A percentile compares a stretch with the other conserved stretches of the same genome.
These are phyloP conservation scores for Candida chilensis DNA, from an alignment of 805 yeast species.

Conservation along the genomic window DNA sequence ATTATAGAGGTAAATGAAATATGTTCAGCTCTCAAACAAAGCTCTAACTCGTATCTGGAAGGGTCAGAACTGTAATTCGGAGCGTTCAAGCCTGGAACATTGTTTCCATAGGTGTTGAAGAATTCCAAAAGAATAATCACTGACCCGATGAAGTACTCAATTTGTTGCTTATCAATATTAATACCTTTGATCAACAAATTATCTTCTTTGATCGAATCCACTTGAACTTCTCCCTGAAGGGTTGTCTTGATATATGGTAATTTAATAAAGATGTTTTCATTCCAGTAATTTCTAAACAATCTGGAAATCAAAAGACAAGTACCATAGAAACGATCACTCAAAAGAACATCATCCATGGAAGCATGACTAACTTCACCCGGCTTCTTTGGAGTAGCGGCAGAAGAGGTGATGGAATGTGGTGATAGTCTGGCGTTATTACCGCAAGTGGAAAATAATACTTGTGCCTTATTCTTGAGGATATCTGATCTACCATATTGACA, in stretches of 20 bases:
- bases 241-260: constrained; percentile 29
- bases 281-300: constrained; percentile 75
- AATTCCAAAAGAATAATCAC: constrained; percentile 61
- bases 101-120: constrained; percentile 55
- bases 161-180: constrained; percentile 36
- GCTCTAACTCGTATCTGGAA: constrained; percentile 45
- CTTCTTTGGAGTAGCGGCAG: background rate
- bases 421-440: constrained; percentile 39
- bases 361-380: constrained; percentile 19
- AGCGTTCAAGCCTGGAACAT: constrained; percentile 53
- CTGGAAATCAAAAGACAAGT: constrained; percentile 72
- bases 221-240: constrained; percentile 23
- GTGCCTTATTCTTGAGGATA: constrained; percentile 34
- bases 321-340: constrained; percentile 90
- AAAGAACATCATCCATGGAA: constrained; percentile 64
- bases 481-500: constrained; percentile 63
- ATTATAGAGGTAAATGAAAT: constrained; percentile 76
- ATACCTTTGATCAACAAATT: constrained; percentile 34
- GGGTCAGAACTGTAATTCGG: constrained; percentile 44
- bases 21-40: constrained; percentile 82
- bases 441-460: constrained; percentile 40
- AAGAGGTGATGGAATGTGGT: background rate
- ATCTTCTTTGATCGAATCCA: constrained; percentile 29
- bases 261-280: constrained; percentile 50
- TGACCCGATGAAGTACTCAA: constrained; percentile 66